Evolutionary conservation across 495 filamentous ascomycete species (phyloP), one percentile per base, ranked within the genome.

Genomic region (Cercophora samala): DNA sequence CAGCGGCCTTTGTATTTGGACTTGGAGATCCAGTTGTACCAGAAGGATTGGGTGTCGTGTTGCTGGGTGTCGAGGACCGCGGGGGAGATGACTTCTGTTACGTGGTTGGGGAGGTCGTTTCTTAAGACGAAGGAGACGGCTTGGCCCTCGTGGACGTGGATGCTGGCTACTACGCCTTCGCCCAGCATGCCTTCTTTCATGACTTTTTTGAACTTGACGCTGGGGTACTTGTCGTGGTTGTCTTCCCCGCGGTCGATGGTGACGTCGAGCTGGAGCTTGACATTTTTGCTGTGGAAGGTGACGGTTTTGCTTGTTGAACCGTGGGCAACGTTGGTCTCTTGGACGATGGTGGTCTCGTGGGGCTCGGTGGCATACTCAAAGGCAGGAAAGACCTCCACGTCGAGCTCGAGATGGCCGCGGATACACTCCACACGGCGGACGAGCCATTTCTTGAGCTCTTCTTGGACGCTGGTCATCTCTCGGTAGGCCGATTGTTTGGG

Each of bases 371-470:
- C 89, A 74, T 91, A 92, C 63, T 87, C 85, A 68, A 90, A 90
- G 21, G 88, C 88, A 5, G 89, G 89, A 64, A 91, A 91, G 17
- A 92, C 71, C 66, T 90, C 85, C 17, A 91, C 79, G 51, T 87
- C 82, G 42, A 91, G 68, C 26, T 86, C 78, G 70, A 90, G 79
- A 3, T 72, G 66, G 56, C 89, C 89, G 59, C 89, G 82, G 55
- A 88, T 86, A 66, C 89, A 92, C 65, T 91, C 89, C 13, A 89
- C 83, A 54, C 88, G 82, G 60, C 89, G 81, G n/a, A 91, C 85
- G 26, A 90, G 71, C 79, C 81, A 86, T 64, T 80, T 80, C 78
- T 86, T 86, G 60, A 86, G 71, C 73, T 85, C 83, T 63, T 85
- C 82, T 56, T 79, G 82, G 5, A 84, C 80, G 29, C 63, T 77